Evolutionary conservation across 768 basidiomycete species (phyloP).

Genomic region (Leccinum variicolor): DNA sequence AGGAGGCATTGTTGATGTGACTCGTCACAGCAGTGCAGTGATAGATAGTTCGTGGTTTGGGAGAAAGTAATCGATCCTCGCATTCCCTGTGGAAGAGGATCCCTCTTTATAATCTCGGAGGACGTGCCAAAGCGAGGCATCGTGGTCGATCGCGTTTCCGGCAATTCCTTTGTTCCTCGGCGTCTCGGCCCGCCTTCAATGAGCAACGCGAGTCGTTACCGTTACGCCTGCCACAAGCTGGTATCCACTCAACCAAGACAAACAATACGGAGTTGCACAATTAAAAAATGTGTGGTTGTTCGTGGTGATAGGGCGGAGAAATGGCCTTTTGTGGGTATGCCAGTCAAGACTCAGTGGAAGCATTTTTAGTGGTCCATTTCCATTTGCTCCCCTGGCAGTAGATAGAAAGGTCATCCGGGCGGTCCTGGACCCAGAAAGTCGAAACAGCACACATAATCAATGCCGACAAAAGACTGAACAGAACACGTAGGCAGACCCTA

Average conservation of each 20-base stretch:
- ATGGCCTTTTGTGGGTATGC: not conserved
- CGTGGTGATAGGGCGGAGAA: constrained; percentile 1
- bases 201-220: not conserved
- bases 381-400: no score
- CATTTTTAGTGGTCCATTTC: not conserved
- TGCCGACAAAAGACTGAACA: no score
- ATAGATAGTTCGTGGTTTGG: not conserved
- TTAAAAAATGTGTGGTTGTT: not conserved
- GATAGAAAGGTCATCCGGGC: no score
- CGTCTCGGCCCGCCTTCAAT: not conserved
- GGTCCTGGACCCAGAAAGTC: no score
- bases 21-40: not conserved
- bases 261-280: constrained; percentile 14
- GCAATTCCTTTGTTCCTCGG: constrained; percentile 6
- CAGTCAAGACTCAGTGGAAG: no score
- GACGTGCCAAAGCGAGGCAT: not conserved
- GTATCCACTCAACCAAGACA: constrained; percentile 12
- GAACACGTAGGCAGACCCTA: no score
- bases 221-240: not conserved
- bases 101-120: constrained; percentile 10
- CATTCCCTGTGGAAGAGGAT: not conserved
- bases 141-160: not conserved
- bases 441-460: no score
- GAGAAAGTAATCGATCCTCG: not conserved
- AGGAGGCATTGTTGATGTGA: constrained; percentile 18